phyloP scores from a whole-genome alignment of 1,139 yeast genomes.

The Geotrichum bryndzae region DNA sequence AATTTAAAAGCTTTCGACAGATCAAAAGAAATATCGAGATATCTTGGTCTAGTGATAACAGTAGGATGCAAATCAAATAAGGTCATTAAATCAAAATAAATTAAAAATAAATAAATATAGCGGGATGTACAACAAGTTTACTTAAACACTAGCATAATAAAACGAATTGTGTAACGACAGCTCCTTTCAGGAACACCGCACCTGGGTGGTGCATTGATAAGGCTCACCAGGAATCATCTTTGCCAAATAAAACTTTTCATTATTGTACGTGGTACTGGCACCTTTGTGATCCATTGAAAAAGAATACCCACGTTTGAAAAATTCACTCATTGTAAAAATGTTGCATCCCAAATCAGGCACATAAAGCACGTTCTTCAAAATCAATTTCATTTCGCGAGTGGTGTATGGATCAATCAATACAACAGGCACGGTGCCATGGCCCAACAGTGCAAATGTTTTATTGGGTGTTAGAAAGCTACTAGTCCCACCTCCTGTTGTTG shows the following conservation, averaged over 20 bases:
- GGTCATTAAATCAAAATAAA: too few relatives aligned
- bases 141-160: neutral
- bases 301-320: neutral
- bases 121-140: too few relatives aligned
- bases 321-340: conserved; percentile 1
- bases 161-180: too few relatives aligned
- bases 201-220: neutral
- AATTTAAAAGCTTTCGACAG: too few relatives aligned
- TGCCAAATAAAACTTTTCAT: neutral
- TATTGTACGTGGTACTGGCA: neutral
- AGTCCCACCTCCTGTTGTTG: neutral
- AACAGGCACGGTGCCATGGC: conserved; percentile 1
- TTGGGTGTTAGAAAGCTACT: neutral
- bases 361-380: conserved; percentile 1
- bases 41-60: too few relatives aligned
- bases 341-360: neutral
- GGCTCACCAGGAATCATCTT: neutral
- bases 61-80: too few relatives aligned
- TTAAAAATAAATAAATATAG: too few relatives aligned
- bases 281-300: neutral
- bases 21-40: too few relatives aligned
- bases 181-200: neutral
- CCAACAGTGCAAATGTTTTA: neutral
- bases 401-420: neutral
- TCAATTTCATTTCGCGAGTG: neutral